Base-by-base conservation (phyloP, 2,329 filamentous ascomycete genomes). In the Drechslera avenae region DNA sequence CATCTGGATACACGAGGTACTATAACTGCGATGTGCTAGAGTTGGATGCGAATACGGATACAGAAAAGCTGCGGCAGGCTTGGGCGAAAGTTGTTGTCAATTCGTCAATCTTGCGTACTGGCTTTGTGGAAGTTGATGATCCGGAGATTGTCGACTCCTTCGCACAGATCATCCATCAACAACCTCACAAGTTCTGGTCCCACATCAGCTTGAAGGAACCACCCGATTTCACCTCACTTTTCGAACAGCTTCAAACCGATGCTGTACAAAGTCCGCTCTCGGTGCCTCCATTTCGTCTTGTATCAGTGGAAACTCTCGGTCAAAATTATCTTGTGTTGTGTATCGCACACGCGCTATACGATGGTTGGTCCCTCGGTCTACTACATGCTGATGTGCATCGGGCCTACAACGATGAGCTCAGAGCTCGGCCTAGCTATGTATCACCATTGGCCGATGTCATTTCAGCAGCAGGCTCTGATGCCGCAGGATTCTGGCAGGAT, bases 321-420 rank as follows among this genome's bases (percentile, higher is more conserved):
- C 67, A 73, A 13, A 66, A 46, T 3, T 81, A 80, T 49, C 62
- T 85, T n/a, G 50, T 83, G 4, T 69, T 97, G 1, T 92, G 90
- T 0, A 85, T 96, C 32, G 83, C 91, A 0, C 92, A 97, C 72
- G 90, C 91, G 1, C 79, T 96, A 16, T 97, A 97, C 59, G 92
- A 97, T 66, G 92, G 92, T 0, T 91, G 87, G 83, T 96, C 91
- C 2, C 80, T 97, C 10, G 78, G 79, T 3, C 75, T 95, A 13
- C 73, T 97, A 1, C 90, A 94, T 61, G 77, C 81, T 35, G 86
- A 94, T 63, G 81, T 96, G 1, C 72, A 79, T 13, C 76, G 73
- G n/a, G 84, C 86, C 1, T 96, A 95, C 56, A 39, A 76, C 4
- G 76, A 76, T 4, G 56, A 68, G 0, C 68, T 76, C 9, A 57